Evolutionary conservation across 352 stramenopile species (phyloP).

Genomic region (Globisporangium polare): DNA sequence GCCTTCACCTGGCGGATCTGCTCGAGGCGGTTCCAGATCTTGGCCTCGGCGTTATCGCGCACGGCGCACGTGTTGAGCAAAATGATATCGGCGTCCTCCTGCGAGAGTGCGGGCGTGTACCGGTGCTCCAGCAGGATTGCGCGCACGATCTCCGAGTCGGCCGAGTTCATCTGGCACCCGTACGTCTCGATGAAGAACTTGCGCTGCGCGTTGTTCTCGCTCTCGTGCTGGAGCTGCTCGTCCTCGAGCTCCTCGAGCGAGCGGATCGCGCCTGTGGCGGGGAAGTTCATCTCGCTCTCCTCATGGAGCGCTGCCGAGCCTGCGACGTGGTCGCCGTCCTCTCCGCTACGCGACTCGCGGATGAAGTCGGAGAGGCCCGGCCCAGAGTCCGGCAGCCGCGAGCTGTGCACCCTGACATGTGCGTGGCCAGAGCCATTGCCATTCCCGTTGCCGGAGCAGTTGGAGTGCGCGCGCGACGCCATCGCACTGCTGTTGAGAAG

Average conservation of each 20-base stretch:
- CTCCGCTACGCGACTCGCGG: slow-evolving; percentile 26
- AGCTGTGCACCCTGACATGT: slow-evolving; percentile 34
- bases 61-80: slow-evolving; percentile 99
- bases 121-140: slow-evolving; percentile 86
- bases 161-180: slow-evolving; percentile 99
- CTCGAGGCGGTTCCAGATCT: slow-evolving; percentile 89
- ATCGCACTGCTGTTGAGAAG: neutral
- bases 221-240: slow-evolving; percentile 3
- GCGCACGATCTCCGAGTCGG: slow-evolving; percentile 97
- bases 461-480: slow-evolving; percentile 26
- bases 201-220: slow-evolving; percentile 6
- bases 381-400: slow-evolving; percentile 36
- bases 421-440: slow-evolving; percentile 9
- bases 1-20: slow-evolving; percentile 68
- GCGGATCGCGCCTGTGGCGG: slow-evolving; percentile 29
- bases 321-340: slow-evolving; percentile 21
- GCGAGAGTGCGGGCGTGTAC: slow-evolving; percentile 54
- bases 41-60: slow-evolving; percentile 98
- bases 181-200: slow-evolving; percentile 94
- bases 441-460: slow-evolving; percentile 19
- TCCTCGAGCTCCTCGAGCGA: slow-evolving; percentile 59
- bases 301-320: slow-evolving; percentile 25
- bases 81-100: slow-evolving; percentile 90
- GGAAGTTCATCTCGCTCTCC: slow-evolving; percentile 79
- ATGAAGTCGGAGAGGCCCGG: slow-evolving; percentile 74